These are phyloP conservation scores for Ilyonectria mors-panacis DNA, from an alignment of 2,329 filamentous ascomycete genomes.

Conservation along the genomic window DNA sequence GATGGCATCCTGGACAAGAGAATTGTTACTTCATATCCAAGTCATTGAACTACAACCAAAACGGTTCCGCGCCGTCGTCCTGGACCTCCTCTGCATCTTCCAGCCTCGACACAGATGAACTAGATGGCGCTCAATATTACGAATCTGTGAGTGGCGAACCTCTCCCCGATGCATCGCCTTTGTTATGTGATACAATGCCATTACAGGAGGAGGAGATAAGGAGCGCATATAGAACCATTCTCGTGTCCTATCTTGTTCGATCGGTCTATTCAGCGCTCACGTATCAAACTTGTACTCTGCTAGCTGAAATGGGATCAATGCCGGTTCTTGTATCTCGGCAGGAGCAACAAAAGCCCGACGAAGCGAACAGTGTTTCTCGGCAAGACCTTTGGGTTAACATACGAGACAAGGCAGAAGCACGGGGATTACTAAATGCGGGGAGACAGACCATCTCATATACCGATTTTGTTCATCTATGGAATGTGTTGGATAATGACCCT, in stretches of 20 bases:
- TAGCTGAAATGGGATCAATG: slow-evolving; percentile 17
- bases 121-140: not conserved
- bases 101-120: not conserved
- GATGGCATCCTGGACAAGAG: slow-evolving; percentile 25
- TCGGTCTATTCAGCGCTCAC: slow-evolving; percentile 13
- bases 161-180: not conserved
- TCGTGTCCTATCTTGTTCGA: slow-evolving; percentile 22
- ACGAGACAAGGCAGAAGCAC: not conserved
- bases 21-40: slow-evolving; percentile 23
- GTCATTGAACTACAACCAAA: slow-evolving; percentile 2
- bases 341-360: not conserved
- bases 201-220: slow-evolving; percentile 8
- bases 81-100: not conserved
- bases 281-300: slow-evolving; percentile 17
- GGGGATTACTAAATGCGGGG: not conserved
- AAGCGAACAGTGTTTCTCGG: not conserved
- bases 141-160: not conserved
- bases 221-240: slow-evolving; percentile 28
- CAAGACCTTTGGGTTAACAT: slow-evolving; percentile 5
- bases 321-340: slow-evolving; percentile 11
- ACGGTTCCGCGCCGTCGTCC: not conserved
- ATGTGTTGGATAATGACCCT: no score
- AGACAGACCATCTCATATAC: slow-evolving; percentile 13
- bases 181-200: not conserved
- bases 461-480: slow-evolving; percentile 16